These are phyloP conservation scores for Schwanniomyces pseudopolymorphus DNA, from an alignment of 805 yeast species.

Conservation along the genomic window DNA sequence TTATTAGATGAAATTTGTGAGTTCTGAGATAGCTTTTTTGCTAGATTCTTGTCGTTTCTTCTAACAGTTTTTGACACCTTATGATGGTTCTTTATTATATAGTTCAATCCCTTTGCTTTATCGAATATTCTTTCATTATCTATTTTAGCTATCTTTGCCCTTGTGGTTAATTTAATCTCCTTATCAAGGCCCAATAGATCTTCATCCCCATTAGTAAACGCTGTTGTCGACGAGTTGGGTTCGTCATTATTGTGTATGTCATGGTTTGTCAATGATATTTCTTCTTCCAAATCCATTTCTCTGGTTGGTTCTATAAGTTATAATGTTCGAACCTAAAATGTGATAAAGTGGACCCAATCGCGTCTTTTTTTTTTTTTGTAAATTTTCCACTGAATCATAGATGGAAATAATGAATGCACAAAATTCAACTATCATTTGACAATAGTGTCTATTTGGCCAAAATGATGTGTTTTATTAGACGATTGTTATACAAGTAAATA, in stretches of 20 bases:
- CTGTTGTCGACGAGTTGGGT: background rate
- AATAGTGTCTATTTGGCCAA: no score
- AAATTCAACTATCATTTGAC: no score
- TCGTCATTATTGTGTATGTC: background rate
- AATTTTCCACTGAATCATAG: background rate
- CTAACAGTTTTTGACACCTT: slow-evolving; percentile 24
- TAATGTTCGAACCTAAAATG: background rate
- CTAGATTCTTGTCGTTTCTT: slow-evolving; percentile 24
- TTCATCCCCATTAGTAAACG: slow-evolving; percentile 8
- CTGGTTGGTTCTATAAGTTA: background rate
- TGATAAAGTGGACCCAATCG: background rate
- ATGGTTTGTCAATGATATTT: slow-evolving; percentile 6
- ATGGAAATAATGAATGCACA: background rate
- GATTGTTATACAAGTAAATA: no score
- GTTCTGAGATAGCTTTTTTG: slow-evolving; percentile 11
- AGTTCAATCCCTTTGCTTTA: slow-evolving; percentile 30
- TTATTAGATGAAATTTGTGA: slow-evolving; percentile 4
- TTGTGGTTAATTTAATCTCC: slow-evolving; percentile 30
- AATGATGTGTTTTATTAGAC: no score
- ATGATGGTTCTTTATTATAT: slow-evolving; percentile 29
- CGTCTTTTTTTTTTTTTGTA: background rate
- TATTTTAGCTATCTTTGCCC: slow-evolving; percentile 34
- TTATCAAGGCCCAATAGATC: slow-evolving; percentile 37
- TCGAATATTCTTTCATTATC: slow-evolving; percentile 40
- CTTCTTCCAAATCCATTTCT: slow-evolving; percentile 11